Base-by-base conservation (phyloP, 2,329 filamentous ascomycete genomes). In the Cladophialophora bantiana region DNA sequence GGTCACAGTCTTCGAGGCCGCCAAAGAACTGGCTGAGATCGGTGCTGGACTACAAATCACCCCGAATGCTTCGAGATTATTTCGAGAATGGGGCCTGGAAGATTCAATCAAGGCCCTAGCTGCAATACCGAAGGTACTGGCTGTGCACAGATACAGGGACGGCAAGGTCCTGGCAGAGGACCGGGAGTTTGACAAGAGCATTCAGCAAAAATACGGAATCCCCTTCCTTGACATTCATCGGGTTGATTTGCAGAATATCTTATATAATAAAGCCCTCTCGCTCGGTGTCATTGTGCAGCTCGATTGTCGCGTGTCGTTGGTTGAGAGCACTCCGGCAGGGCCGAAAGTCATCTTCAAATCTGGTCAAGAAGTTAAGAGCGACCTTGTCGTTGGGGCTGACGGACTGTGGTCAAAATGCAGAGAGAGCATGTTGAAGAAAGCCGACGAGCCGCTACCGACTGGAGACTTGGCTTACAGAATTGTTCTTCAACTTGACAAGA, bases 401-500 rank as follows among this genome's bases (percentile, higher is more conserved):
- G 83, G 83, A 0, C 77, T 84, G 48, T 83, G 81, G 75, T 81
- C 78, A 7, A 69, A 73, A 57, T 79, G 79, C 56, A 79, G 84
- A 7, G 78, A 82, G 59, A 73, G 77, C 9, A 75, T 87, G n/a
- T 71, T 85, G 12, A 79, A 78, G 2, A 74, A 75, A 15, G 70
- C 76, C 0, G 79, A 83, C 69, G 80, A 81, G 0, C 83, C 85
- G 1, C 73, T 80, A 13, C 79, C 82, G 58, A 87, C 85, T 0
- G 86, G 86, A 0, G 85, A 88, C 72, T 73, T 87, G 35, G 85
- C 85, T 2, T 88, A 86, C 73, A 81, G 86, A 6, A 79, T 87
- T 50, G 75, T 85, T 4, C 74, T 87, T 18, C 79, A 81, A 3
- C 76, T 81, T 26, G 80, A 85, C 56, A 82, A 86, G 74, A 77